Evolutionary conservation across 176 grass and related monocot genomes (phyloP).

Genomic region (Eremochloa ophiuroides): DNA sequence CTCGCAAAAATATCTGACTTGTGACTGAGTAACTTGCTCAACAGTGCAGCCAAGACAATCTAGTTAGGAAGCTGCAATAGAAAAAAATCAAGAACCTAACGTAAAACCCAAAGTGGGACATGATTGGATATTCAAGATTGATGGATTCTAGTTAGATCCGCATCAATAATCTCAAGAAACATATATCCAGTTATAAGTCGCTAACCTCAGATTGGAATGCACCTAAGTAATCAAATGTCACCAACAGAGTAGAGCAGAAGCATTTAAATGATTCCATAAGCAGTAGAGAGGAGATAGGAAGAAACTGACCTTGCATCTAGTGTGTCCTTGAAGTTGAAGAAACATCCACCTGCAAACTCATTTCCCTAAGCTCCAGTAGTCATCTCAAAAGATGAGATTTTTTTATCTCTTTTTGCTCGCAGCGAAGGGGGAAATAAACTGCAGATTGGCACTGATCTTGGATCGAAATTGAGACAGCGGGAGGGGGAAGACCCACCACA

Average conservation of each 20-base stretch:
- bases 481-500: background rate
- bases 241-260: background rate
- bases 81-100: background rate
- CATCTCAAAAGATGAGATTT: background rate
- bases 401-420: background rate
- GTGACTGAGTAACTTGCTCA: background rate
- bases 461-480: conserved; percentile 2
- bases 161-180: background rate
- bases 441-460: conserved; percentile 7
- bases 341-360: conserved; percentile 26
- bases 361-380: background rate
- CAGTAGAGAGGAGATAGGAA: background rate
- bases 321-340: background rate
- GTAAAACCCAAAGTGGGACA: background rate
- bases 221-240: background rate
- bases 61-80: conserved; percentile 31
- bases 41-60: background rate
- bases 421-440: background rate
- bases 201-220: conserved; percentile 15
- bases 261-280: background rate
- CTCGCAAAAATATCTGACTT: background rate
- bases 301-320: conserved; percentile 27
- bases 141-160: conserved; percentile 13
- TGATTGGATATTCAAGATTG: background rate
- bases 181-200: conserved; percentile 3